Percentiles rank a stretch among this genome's conserved stretches.
phyloP scores from a whole-genome alignment of 2,329 filamentous ascomycete genomes.

The Paracorniculantispora psalliotae region DNA sequence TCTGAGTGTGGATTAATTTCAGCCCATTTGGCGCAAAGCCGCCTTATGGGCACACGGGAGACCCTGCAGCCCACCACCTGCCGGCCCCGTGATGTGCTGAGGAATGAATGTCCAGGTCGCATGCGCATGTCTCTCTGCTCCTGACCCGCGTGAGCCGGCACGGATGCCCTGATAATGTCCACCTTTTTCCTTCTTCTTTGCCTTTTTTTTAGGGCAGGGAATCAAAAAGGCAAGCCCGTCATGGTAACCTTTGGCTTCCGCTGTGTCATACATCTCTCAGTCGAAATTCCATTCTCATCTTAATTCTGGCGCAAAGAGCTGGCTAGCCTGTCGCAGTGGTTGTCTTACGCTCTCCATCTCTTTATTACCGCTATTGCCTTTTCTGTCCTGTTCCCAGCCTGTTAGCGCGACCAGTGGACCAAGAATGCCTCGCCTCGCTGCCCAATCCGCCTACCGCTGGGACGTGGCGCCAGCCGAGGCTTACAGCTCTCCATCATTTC shows the following conservation, averaged over 20 bases:
- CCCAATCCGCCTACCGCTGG: background rate
- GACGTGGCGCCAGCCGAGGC: conserved; percentile 6
- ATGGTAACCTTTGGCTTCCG: background rate
- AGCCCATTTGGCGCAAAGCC: background rate
- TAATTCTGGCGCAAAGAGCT: background rate
- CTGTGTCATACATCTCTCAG: background rate
- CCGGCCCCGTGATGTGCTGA: background rate
- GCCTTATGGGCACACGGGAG: background rate
- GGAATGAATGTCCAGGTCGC: background rate
- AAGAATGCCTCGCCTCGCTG: conserved; percentile 1
- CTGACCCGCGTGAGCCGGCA: background rate
- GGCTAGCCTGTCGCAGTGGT: background rate
- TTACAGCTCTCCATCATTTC: background rate
- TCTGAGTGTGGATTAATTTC: background rate
- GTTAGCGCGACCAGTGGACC: background rate
- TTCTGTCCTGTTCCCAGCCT: background rate
- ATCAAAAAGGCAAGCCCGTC: background rate
- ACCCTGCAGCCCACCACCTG: background rate
- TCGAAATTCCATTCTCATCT: background rate
- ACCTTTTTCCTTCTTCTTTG: background rate
- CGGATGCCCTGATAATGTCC: background rate
- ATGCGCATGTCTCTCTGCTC: background rate
- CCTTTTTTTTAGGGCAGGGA: background rate
- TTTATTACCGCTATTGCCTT: background rate
- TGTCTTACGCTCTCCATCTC: background rate